Base-by-base conservation (phyloP, 2,329 filamentous ascomycete species). In the Colletotrichum endophyticum region DNA sequence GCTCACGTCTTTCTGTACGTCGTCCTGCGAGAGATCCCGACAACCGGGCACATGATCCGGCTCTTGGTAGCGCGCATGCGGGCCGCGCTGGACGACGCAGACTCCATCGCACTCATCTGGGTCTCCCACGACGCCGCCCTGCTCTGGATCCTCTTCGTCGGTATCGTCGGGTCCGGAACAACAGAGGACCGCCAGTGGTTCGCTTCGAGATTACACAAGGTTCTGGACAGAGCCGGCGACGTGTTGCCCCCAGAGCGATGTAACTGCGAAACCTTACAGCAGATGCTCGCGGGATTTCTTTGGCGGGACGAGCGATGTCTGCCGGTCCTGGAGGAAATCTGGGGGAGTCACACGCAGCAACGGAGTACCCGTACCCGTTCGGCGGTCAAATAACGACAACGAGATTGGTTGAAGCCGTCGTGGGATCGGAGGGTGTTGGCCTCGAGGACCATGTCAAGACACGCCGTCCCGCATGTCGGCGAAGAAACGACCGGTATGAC, bases 281-380 rank as follows among this genome's bases (percentile, higher is more conserved):
- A 56, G 11, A 44, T 76, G 16, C 59, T 78, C 6, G 30, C 36
- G 25, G 39, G 62, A 6, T 78, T 78, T 22, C 73, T 78, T n/a
- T 78, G 76, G 76, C 66, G 61, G 22, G 77, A 78, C 30, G 57
- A 94, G 61, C 34, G 64, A 7, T 78, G 77, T 27, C 34, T 66
- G 27, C 62, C 72, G 44, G 72, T 62, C 25, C 69, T 78, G 19
- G 72, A 78, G 19, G 69, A 77, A 13, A 16, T 57, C 16, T 76
- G 73, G 74, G 57, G 73, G 22, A 36, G 36, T 9, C 36, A 62
- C 30, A 72, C 62, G 36, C 66, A 68, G 63, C 8, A 30, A 30
- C 39, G 19, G 39, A 53, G 44, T 25, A 53, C 27, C 22, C 36
- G 9, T 53, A 36, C 19, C 22, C 19, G 19, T 49, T 49, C 39